Conservation (phyloP, 1,139 yeast genomes). For the Diutina ranongensis region DNA sequence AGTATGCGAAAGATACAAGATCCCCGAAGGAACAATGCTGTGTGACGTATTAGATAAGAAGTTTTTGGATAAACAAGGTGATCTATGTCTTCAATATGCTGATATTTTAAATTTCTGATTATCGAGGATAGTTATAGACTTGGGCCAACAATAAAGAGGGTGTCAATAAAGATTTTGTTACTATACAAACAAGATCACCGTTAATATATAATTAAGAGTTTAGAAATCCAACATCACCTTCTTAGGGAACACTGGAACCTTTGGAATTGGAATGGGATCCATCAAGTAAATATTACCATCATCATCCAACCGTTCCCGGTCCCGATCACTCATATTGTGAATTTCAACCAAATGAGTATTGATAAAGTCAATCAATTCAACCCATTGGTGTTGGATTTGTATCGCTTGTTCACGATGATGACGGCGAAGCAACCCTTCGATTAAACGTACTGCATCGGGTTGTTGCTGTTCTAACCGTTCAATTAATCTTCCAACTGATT, state of each 20-base stretch:
- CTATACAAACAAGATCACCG: no score
- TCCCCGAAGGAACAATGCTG: conserved; percentile 1
- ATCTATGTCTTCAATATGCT: conserved; percentile 1
- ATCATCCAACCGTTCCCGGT: conserved; percentile 81
- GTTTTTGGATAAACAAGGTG: conserved; percentile 3
- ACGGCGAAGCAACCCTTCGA: conserved; percentile 71
- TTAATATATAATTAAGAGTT: no score
- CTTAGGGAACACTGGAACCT: conserved; percentile 46
- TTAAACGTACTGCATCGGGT: conserved; percentile 59
- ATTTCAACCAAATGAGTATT: conserved; percentile 58
- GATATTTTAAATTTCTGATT: not conserved
- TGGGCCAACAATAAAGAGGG: no score
- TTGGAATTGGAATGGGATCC: conserved; percentile 63
- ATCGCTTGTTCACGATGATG: conserved; percentile 69
- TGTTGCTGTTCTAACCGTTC: conserved; percentile 72
- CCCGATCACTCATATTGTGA: conserved; percentile 68
- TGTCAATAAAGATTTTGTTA: no score
- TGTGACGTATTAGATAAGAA: not conserved
- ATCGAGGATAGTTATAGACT: no score
- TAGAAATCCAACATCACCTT: conserved; percentile 43
- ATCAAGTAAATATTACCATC: conserved; percentile 72
- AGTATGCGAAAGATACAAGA: not conserved
- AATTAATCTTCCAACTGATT: conserved; percentile 76
- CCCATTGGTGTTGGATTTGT: conserved; percentile 62
- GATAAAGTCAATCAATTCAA: conserved; percentile 43